These are phyloP conservation scores for Botrytis paeoniae DNA, from an alignment of 2,329 filamentous ascomycete species.

Conservation along the genomic window DNA sequence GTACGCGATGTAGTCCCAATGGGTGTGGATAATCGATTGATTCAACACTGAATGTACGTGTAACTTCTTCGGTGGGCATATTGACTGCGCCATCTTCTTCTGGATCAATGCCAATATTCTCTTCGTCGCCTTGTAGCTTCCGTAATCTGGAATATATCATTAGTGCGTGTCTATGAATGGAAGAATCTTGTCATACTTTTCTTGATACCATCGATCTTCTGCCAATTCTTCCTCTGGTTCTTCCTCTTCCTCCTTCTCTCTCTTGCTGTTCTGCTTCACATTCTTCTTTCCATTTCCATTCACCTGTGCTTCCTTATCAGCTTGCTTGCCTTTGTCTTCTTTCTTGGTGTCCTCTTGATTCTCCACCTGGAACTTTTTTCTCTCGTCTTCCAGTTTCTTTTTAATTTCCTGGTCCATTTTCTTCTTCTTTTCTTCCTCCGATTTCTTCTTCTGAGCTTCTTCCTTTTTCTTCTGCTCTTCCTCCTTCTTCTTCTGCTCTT, in stretches of 20 bases:
- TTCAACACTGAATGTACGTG: constrained; percentile 36
- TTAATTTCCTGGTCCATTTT: not conserved
- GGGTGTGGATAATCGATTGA: constrained; percentile 37
- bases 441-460: constrained; percentile 32
- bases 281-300: constrained; percentile 19
- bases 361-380: not conserved
- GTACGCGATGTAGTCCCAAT: constrained; percentile 36
- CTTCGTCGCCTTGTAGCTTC: constrained; percentile 27
- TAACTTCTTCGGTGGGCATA: constrained; percentile 33
- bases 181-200: constrained; percentile 27
- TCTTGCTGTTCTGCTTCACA: constrained; percentile 17
- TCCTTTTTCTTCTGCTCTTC: constrained; percentile 32
- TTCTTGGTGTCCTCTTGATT: not conserved
- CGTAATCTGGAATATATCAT: constrained; percentile 24
- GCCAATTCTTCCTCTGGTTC: constrained; percentile 21
- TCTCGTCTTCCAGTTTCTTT: constrained; percentile 19
- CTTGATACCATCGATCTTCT: constrained; percentile 37
- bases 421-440: constrained; percentile 22
- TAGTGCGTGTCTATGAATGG: not conserved
- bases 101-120: constrained; percentile 25
- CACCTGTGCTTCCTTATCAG: not conserved
- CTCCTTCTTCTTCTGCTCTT: not conserved
- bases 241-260: constrained; percentile 20
- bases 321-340: not conserved
- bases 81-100: constrained; percentile 30